These are phyloP conservation scores for Bertia moriformis DNA, from an alignment of 2,329 filamentous ascomycete species.

Conservation along the genomic window DNA sequence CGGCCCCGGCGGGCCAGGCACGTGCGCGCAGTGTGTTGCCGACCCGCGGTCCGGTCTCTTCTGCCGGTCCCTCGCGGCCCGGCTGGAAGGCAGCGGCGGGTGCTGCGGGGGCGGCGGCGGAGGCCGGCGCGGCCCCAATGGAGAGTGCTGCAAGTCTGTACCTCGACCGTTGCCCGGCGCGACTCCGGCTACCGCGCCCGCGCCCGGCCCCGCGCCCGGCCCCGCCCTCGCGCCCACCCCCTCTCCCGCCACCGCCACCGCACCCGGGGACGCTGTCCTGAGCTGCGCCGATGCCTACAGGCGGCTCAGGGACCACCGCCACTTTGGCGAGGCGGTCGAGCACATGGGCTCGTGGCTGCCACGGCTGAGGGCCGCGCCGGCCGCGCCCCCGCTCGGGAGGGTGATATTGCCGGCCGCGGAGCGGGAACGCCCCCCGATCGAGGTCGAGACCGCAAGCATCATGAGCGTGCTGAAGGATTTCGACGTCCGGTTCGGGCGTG, in stretches of 20 bases:
- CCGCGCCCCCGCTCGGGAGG: constrained; percentile 16
- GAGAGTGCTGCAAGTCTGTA: constrained; percentile 49
- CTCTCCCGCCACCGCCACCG: constrained; percentile 19
- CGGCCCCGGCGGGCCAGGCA: constrained; percentile 59
- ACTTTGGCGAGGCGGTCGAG: constrained; percentile 59
- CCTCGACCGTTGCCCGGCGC: constrained; percentile 9
- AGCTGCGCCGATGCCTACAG: constrained; percentile 69
- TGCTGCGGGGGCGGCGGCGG: constrained; percentile 36
- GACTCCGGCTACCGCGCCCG: constrained; percentile 6
- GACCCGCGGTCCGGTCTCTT: constrained; percentile 72
- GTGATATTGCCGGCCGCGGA: constrained; percentile 14
- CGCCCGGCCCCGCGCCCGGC: constrained; percentile 4
- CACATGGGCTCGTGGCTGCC: constrained; percentile 66
- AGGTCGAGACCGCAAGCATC: constrained; percentile 70
- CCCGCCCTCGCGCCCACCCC: constrained; percentile 10
- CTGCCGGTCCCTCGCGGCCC: constrained; percentile 67
- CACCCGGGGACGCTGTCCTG: constrained; percentile 42
- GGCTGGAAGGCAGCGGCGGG: constrained; percentile 20
- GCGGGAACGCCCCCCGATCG: constrained; percentile 42
- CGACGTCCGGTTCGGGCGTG: constrained; percentile 55
- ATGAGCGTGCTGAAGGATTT: constrained; percentile 77
- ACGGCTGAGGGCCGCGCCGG: constrained; percentile 46
- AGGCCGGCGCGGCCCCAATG: constrained; percentile 40
- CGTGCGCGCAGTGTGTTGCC: constrained; percentile 62
- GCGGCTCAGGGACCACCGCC: constrained; percentile 61